Evolutionary conservation across 139 green algal species (phyloP), one percentile per base, ranked within the genome.

Genomic region (Zygnema cylindricum): DNA sequence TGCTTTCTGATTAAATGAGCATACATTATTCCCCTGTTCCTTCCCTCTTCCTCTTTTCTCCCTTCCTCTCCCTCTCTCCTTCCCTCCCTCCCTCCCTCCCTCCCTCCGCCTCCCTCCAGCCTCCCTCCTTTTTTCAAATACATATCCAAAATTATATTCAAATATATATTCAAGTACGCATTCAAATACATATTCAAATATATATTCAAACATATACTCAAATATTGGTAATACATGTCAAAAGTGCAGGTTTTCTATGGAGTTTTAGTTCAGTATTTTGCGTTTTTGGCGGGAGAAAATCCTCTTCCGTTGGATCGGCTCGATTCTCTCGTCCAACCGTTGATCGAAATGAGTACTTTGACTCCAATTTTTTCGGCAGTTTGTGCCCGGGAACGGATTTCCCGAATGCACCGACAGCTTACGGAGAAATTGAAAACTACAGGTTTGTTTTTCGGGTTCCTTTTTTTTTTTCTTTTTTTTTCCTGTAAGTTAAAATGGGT

Each of bases 211-310:
- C n/a, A n/a, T n/a, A n/a, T n/a, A n/a, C n/a, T n/a, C n/a, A n/a
- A n/a, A n/a, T n/a, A n/a, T n/a, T n/a, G n/a, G n/a, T 57, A n/a
- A n/a, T n/a, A n/a, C n/a, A n/a, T n/a, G n/a, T n/a, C n/a, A n/a
- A n/a, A n/a, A n/a, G 21, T 87, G 69, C 91, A 93, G 86, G 54
- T 85, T 2, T 94, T 99, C 32, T 98, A 96, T 77, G 96, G 95
- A 43, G 91, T 98, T 2, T 90, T 98, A 36, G 86, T 98, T 89
- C 95, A 98, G 93, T 96, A 98, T 90, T 99, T 98, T 93, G 94
- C 93, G 1, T 84, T 90, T 81, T 76, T 97, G 69, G 95, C 96
- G 0, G 94, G 92, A 22, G 33, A 92, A 42, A 39, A n/a, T 16
- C 95, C 96, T 0, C 49, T 95, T 55, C 94, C 93, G 21, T 54